Percentiles rank a stretch among this genome's conserved stretches.
Conservation (phyloP, 352 stramenopile species). For the Phytophthora brassicae region DNA sequence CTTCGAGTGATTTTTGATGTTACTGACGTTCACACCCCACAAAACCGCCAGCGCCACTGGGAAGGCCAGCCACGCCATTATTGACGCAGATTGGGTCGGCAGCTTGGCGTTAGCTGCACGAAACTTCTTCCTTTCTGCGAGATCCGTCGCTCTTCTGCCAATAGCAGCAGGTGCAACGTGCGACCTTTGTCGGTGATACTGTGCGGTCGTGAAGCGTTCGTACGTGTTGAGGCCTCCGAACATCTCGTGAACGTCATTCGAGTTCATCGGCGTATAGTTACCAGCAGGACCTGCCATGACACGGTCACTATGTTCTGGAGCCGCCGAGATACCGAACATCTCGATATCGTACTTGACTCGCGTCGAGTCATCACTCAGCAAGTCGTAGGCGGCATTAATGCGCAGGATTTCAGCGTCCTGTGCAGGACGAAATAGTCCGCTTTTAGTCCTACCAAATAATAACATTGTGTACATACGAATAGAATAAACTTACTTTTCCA, state of each 20-base stretch:
- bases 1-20: slow-evolving; percentile 53
- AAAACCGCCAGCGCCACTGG: slow-evolving; percentile 51
- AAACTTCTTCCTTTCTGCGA: slow-evolving; percentile 71
- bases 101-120: slow-evolving; percentile 55
- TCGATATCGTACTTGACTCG: slow-evolving; percentile 76
- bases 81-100: slow-evolving; percentile 54
- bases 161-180: slow-evolving; percentile 54
- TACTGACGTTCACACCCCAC: slow-evolving; percentile 65
- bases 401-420: slow-evolving; percentile 56
- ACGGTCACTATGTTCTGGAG: slow-evolving; percentile 37
- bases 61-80: slow-evolving; percentile 70
- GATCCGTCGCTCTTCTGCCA: slow-evolving; percentile 56
- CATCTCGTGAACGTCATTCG: slow-evolving; percentile 72
- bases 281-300: slow-evolving; percentile 13
- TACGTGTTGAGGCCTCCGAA: slow-evolving; percentile 71
- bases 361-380: slow-evolving; percentile 46
- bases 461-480: background rate
- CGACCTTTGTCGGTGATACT: slow-evolving; percentile 67
- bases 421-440: background rate
- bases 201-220: slow-evolving; percentile 76
- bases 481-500: slow-evolving; percentile 30
- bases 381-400: slow-evolving; percentile 79
- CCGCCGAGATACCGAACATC: slow-evolving; percentile 60
- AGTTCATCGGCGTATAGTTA: slow-evolving; percentile 72
- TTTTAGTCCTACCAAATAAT: background rate